Evolutionary conservation across 176 grass and related monocot genomes (phyloP), one percentile per base, ranked within the genome.

Genomic region (Oryza glaberrima): DNA sequence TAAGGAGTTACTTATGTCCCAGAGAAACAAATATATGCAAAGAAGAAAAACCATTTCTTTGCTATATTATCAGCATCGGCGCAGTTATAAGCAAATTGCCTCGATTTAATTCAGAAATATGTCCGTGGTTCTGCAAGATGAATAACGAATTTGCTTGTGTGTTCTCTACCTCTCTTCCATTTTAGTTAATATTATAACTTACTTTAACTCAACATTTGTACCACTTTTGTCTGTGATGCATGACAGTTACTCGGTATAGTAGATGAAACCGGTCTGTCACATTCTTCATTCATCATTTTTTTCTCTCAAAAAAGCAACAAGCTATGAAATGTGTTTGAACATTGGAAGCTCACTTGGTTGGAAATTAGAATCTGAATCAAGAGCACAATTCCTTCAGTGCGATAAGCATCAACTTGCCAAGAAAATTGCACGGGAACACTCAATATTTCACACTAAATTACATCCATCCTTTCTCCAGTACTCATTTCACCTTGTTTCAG

Each of bases 1-100:
- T 80, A 87, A 90, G 58, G 20, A 80, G 36, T 67, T 28, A 67
- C 60, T 79, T 70, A 81, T 70, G 45, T 56, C 45, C 32, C 77
- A 26, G 25, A 60, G 19, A 61, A 77, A 83, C 5, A 54, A 56
- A 65, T 51, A 70, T 78, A 77, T 73, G 70, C 9, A 19, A 38
- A 28, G 25, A n/a, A 36, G 46, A 45, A 15, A 60, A 15, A 60
- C 19, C 11, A 43, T 47, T 72, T 38, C 30, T 52, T 52, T 52
- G 15, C 49, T 17, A 52, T 4, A 17, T 52, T 1, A 52, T 88
- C 44, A 64, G 69, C 44, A 77, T 88, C 44, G 52, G 69, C 44
- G 73, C 4, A 75, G 2, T 20, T 41, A 74, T 73, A 16, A 81
- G 67, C 11, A 77, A 7, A 52, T 79, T 60, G 19, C 19, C 7